phyloP scores from a whole-genome alignment of 176 grass and related monocot genomes.

The Triticum urartu region DNA sequence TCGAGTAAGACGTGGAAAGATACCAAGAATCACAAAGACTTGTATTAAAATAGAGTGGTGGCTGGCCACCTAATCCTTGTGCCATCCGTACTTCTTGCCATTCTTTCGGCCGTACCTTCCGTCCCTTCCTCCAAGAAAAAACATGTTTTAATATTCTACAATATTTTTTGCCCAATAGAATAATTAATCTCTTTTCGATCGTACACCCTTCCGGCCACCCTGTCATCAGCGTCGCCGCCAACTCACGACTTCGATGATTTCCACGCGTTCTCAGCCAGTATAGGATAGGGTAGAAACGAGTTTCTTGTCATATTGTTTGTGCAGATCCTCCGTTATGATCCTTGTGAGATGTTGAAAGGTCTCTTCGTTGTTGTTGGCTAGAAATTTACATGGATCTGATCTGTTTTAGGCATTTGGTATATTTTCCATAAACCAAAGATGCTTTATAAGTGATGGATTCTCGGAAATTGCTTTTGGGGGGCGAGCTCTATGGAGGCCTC shows the following conservation, averaged over 20 bases:
- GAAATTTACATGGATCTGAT: not conserved
- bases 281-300: not conserved
- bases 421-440: not conserved
- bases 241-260: not conserved
- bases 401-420: not conserved
- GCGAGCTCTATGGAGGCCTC: too few species aligned
- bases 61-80: not conserved
- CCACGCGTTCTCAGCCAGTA: not conserved
- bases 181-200: not conserved
- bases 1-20: not conserved
- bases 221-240: not conserved
- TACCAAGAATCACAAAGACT: not conserved
- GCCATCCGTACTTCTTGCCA: not conserved
- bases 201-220: not conserved
- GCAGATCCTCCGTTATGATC: not conserved
- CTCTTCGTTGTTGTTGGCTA: not conserved
- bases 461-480: too few species aligned
- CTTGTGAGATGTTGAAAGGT: not conserved
- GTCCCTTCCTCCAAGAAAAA: not conserved
- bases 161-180: not conserved
- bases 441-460: not conserved
- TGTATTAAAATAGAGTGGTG: not conserved
- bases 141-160: too few species aligned
- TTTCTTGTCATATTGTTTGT: not conserved
- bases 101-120: not conserved